These are phyloP conservation scores for Pisolithus sp. DNA, from an alignment of 768 basidiomycete species.

Conservation along the genomic window DNA sequence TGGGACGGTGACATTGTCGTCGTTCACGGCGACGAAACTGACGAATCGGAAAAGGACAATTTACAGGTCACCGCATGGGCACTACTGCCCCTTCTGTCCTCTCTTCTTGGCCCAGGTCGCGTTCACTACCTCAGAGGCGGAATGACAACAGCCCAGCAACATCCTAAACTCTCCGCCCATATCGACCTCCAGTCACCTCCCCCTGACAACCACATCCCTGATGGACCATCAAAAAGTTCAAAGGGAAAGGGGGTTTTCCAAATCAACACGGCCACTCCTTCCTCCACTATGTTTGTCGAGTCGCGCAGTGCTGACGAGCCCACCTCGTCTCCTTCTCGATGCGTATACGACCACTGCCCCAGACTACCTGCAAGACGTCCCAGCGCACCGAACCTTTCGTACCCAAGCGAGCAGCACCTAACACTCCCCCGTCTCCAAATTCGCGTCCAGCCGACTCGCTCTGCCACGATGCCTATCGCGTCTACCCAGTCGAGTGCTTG, in stretches of 20 bases:
- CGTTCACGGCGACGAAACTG: conserved; percentile 76
- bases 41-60: conserved; percentile 54
- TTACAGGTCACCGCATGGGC: conserved; percentile 60
- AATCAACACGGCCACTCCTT: conserved; percentile 53
- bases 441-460: conserved; percentile 51
- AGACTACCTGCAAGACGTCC: conserved; percentile 48
- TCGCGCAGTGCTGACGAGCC: conserved; percentile 29
- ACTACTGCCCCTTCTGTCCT: conserved; percentile 55
- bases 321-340: conserved; percentile 46
- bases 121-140: conserved; percentile 73
- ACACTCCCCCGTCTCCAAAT: conserved; percentile 55
- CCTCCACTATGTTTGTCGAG: conserved; percentile 50
- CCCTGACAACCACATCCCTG: conserved; percentile 6
- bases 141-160: conserved; percentile 52
- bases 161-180: conserved; percentile 48
- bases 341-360: conserved; percentile 45
- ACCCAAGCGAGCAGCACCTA: conserved; percentile 38
- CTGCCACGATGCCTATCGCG: conserved; percentile 53
- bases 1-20: conserved; percentile 72
- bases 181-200: conserved; percentile 29
- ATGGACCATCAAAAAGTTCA: conserved; percentile 20
- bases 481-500: conserved; percentile 16
- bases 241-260: conserved; percentile 56
- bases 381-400: conserved; percentile 56
- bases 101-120: conserved; percentile 48